Evolutionary conservation across 352 stramenopile genomes (phyloP).

Genomic region (Pythium aquatile): DNA sequence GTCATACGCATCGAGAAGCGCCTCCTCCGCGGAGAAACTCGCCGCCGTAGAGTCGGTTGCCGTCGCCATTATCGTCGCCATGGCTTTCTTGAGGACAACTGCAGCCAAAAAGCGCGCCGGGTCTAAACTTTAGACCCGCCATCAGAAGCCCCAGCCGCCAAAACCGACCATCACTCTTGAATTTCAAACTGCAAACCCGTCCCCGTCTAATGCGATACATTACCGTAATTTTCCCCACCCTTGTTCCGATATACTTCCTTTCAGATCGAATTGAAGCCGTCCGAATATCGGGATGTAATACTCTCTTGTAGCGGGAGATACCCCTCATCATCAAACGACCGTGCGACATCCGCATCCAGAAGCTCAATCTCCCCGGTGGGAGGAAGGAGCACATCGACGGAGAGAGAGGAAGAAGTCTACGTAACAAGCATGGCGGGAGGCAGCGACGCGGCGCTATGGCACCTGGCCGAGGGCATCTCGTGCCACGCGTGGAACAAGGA

Average conservation of each 20-base stretch:
- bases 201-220: not conserved
- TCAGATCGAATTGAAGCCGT: slow-evolving; percentile 32
- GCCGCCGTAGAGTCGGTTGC: slow-evolving; percentile 21
- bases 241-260: no score
- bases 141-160: no score
- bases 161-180: slow-evolving; percentile 12
- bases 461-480: slow-evolving; percentile 82
- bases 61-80: slow-evolving; percentile 24
- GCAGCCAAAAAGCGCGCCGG: slow-evolving; percentile 3
- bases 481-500: slow-evolving; percentile 93
- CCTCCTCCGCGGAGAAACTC: slow-evolving; percentile 38
- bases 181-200: slow-evolving; percentile 8
- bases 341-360: slow-evolving; percentile 22
- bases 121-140: not conserved
- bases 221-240: not conserved
- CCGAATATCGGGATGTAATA: slow-evolving; percentile 25
- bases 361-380: slow-evolving; percentile 5
- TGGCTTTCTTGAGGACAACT: slow-evolving; percentile 11
- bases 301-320: slow-evolving; percentile 37
- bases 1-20: slow-evolving; percentile 58
- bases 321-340: slow-evolving; percentile 18
- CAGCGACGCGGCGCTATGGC: slow-evolving; percentile 58
- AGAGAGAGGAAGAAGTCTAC: no score
- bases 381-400: slow-evolving; percentile 14
- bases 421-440: not conserved